A percentile compares a stretch with the other conserved stretches of the same genome.
Evolutionary conservation across 176 grass and related monocot species (phyloP).

Genomic region (Oryza rufipogon): DNA sequence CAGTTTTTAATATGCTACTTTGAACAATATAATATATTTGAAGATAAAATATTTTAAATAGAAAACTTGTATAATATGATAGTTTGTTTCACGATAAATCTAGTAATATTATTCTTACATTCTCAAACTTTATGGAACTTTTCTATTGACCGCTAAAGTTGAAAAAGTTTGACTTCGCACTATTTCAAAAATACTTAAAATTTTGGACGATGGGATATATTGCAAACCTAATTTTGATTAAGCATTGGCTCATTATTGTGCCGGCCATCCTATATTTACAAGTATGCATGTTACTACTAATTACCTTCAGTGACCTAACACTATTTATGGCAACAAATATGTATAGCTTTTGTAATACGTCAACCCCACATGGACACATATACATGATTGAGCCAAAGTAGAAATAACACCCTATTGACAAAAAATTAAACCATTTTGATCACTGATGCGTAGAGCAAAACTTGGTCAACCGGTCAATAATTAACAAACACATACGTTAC

Average conservation of each 20-base stretch:
- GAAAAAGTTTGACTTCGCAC: too few relatives aligned
- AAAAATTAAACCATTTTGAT: background rate
- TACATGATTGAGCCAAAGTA: background rate
- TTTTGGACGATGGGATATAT: too few relatives aligned
- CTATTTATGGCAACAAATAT: background rate
- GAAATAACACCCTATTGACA: background rate
- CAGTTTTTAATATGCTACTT: too few relatives aligned
- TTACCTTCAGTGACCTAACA: constrained; percentile 5
- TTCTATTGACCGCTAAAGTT: too few relatives aligned
- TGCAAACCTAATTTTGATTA: background rate
- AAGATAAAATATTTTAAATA: too few relatives aligned
- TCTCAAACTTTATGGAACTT: too few relatives aligned
- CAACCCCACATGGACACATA: background rate
- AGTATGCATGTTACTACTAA: background rate
- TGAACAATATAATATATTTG: too few relatives aligned
- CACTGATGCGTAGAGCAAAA: background rate
- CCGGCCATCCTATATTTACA: background rate
- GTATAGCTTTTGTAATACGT: background rate
- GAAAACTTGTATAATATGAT: too few relatives aligned
- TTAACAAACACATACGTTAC: background rate
- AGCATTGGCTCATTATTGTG: too few relatives aligned
- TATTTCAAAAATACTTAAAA: too few relatives aligned
- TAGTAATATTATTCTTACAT: too few relatives aligned
- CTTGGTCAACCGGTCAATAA: background rate
- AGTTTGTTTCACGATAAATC: too few relatives aligned